Evolutionary conservation across 2,329 filamentous ascomycete species (phyloP), one percentile per base, ranked within the genome.

Genomic region (Colletotrichum tropicicola): DNA sequence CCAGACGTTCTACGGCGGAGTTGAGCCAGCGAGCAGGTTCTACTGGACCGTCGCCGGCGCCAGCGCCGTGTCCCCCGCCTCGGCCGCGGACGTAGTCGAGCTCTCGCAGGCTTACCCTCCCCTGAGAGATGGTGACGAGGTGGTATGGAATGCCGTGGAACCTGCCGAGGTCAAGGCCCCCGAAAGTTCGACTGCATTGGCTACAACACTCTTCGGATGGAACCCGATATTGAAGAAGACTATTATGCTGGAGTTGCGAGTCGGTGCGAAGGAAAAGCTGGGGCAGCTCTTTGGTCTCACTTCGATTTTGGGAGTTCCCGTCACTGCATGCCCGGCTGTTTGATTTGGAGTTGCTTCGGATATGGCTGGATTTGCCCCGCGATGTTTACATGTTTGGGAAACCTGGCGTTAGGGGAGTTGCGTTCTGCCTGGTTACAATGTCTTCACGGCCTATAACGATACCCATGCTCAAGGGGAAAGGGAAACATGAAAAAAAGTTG

Each of bases 221-320:
- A 64, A 56, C 23, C 21, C 59, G 17, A 28, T 68, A 8, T 12
- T 70, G 25, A 61, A 43, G 5, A 54, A 37, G 9, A 59, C 67
- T 1, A 69, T 69, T 10, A 66, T 37, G 15, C 25, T 62, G 19
- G 62, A 66, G 21, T 55, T 75, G 19, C 66, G 59, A 28, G 68
- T 73, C 25, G 68, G 68, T 1, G 69, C 70, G 5, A 67, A 66
- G 4, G 74, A 75, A 63, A 43, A 23, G 3, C 21, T 62, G 59
- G 73, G 73, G 2, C 68, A 66, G 23, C 44, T 68, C 3, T 71
- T 71, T 61, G 73, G 73, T 2, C 44, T 74, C 49, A 64, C 69
- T 9, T 44, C 47, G 17, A 37, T 74, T 3, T 32, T 72, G 13
- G 73, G 72, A 5, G 57, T 74, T 35, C 72, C 73, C 3, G 27